These are phyloP conservation scores for Rhodotorula sp. DNA, from an alignment of 1,284 basidiomycete species.

Conservation along the genomic window DNA sequence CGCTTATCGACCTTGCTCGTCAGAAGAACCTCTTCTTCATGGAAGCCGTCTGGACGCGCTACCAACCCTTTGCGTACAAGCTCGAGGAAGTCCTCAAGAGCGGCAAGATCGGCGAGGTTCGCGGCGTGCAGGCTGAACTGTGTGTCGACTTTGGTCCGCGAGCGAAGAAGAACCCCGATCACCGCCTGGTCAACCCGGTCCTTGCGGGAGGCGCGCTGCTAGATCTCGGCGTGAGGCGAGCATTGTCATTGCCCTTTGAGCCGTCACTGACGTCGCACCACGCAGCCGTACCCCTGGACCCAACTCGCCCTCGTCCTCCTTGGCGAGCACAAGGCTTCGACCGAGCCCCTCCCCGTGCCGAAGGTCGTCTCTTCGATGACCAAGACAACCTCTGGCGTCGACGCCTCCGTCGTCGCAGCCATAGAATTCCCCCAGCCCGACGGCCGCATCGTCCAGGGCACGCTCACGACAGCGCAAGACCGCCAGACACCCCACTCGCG, in stretches of 20 bases:
- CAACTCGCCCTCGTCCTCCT: conserved; percentile 46
- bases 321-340: background rate
- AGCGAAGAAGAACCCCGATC: conserved; percentile 39
- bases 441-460: conserved; percentile 40
- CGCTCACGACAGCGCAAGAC: conserved; percentile 37
- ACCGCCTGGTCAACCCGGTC: conserved; percentile 51
- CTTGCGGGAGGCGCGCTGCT: conserved; percentile 54
- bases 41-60: conserved; percentile 53
- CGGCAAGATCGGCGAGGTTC: conserved; percentile 49
- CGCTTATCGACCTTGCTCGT: conserved; percentile 50
- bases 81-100: conserved; percentile 48
- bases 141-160: conserved; percentile 37
- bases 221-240: conserved; percentile 53
- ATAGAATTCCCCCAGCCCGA: conserved; percentile 35
- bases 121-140: conserved; percentile 48
- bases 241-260: background rate
- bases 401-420: conserved; percentile 25
- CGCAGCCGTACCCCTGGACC: conserved; percentile 42
- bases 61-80: conserved; percentile 46
- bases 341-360: conserved; percentile 10
- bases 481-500: conserved; percentile 12
- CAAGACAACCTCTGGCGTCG: conserved; percentile 31
- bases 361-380: conserved; percentile 25
- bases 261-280: background rate
- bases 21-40: conserved; percentile 50